Evolutionary conservation across 2,329 filamentous ascomycete species (phyloP), one percentile per base, ranked within the genome.

Genomic region (Phaeosphaeria sp.): DNA sequence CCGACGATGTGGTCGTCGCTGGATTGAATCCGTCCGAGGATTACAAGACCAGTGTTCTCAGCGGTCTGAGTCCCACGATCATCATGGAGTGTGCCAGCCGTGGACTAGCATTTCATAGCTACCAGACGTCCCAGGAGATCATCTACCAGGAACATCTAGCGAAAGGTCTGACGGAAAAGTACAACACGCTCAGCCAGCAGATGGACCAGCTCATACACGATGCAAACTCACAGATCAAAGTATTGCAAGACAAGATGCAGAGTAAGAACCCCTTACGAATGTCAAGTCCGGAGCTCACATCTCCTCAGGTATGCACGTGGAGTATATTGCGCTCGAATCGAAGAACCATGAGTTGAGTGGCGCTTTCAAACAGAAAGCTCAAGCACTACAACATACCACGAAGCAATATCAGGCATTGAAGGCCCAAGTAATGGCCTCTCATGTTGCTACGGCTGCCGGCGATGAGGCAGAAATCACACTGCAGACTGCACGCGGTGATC

Each of bases 51-150:
- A 93, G 89, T 59, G 86, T 96, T 0, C 81, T 97, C 11, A 92
- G 91, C 69, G 94, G 94, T 0, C 79, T 97, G 1, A 91, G 87
- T 59, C 94, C 94, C 0, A 89, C 84, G 33, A 83, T 89, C 27
- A 91, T 97, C 62, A 92, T 96, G 84, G 93, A 97, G 67, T 96
- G 92, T 76, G 90, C 92, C 21, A 88, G 89, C 5, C 85, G 91
- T 64, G 92, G 89, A 1, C 77, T 97, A 63, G 87, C 85, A 30
- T 97, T 97, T 73, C 96, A 92, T 89, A 89, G 87, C 27, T 97
- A 96, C 68, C 93, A 97, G 73, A 88, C 89, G 20, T 88, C 88
- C 2, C 91, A 95, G 68, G 91, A 97, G 77, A 90, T 96, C 57
- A 84, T 89, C 51, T 96, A 93, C 68, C 91, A 96, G 72, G 89